Evolutionary conservation across 352 stramenopile genomes (phyloP).

Genomic region (Phytophthora foliorum): DNA sequence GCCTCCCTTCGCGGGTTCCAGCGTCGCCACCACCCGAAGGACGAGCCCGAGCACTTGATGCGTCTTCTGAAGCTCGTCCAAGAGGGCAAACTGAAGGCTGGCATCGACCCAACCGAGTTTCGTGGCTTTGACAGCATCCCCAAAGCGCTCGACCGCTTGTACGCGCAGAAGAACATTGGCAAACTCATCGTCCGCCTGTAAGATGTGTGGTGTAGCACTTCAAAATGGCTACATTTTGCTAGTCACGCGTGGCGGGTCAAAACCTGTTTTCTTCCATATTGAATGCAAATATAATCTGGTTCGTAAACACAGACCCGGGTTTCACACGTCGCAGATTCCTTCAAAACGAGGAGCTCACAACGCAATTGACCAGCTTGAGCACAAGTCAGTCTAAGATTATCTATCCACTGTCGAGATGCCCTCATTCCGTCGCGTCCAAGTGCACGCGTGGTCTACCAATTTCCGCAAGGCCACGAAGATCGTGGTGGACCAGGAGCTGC

Average conservation of each 20-base stretch:
- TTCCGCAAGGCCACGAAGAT: slow-evolving; percentile 57
- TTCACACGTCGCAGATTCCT: slow-evolving; percentile 26
- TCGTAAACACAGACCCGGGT: slow-evolving; percentile 25
- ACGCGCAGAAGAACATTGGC: slow-evolving; percentile 73
- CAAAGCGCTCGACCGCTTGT: slow-evolving; percentile 70
- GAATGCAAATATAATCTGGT: slow-evolving; percentile 8
- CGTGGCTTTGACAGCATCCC: slow-evolving; percentile 60
- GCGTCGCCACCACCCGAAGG: slow-evolving; percentile 35
- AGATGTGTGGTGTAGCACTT: slow-evolving; percentile 5
- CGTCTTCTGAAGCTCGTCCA: slow-evolving; percentile 61
- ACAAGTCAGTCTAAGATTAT: not conserved
- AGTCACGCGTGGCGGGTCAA: slow-evolving; percentile 9
- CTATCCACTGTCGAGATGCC: slow-evolving; percentile 34
- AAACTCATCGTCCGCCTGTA: slow-evolving; percentile 72
- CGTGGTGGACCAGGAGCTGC: slow-evolving; percentile 40
- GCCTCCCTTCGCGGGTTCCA: slow-evolving; percentile 61
- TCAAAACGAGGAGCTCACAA: slow-evolving; percentile 4
- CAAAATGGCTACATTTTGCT: slow-evolving; percentile 22
- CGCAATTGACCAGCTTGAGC: slow-evolving; percentile 4
- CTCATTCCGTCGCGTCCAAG: slow-evolving; percentile 41
- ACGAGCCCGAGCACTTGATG: slow-evolving; percentile 43
- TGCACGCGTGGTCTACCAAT: slow-evolving; percentile 54
- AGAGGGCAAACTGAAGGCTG: slow-evolving; percentile 60
- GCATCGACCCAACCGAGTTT: slow-evolving; percentile 59
- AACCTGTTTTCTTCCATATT: slow-evolving; percentile 2